A percentile compares a stretch with the other conserved stretches of the same genome.
phyloP scores from a whole-genome alignment of 768 basidiomycete genomes.

The Lentinula edodes region DNA sequence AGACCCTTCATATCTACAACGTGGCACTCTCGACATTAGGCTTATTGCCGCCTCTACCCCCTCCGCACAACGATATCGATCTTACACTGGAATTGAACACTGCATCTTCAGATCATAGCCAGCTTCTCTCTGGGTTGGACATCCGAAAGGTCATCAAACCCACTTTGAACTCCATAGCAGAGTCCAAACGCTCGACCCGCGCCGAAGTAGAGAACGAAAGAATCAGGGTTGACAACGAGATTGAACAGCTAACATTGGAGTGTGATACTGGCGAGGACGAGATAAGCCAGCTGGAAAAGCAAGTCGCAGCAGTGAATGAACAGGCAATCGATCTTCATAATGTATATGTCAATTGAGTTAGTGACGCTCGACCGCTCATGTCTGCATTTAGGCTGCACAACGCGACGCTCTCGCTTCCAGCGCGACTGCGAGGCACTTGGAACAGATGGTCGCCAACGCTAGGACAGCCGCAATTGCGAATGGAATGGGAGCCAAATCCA shows the following conservation, averaged over 20 bases:
- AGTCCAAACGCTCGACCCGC: slow-evolving; percentile 64
- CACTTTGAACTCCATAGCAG: slow-evolving; percentile 65
- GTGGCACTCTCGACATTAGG: slow-evolving; percentile 69
- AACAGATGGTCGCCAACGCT: slow-evolving; percentile 69
- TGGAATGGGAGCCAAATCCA: slow-evolving; percentile 78
- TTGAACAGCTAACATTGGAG: slow-evolving; percentile 69
- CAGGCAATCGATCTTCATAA: slow-evolving; percentile 81
- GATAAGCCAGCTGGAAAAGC: slow-evolving; percentile 66
- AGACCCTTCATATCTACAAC: slow-evolving; percentile 75
- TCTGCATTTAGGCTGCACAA: slow-evolving; percentile 57
- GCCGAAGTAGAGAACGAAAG: slow-evolving; percentile 70
- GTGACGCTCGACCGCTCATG: neutral
- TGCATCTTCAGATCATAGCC: slow-evolving; percentile 63
- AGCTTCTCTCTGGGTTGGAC: slow-evolving; percentile 64
- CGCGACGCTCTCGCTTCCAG: slow-evolving; percentile 66
- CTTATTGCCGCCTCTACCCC: slow-evolving; percentile 67
- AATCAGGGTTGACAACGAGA: slow-evolving; percentile 77
- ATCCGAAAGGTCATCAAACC: slow-evolving; percentile 73
- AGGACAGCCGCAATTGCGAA: slow-evolving; percentile 71
- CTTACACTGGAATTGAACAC: slow-evolving; percentile 80
- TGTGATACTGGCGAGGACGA: slow-evolving; percentile 84
- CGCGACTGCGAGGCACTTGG: slow-evolving; percentile 59
- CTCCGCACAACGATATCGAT: slow-evolving; percentile 67
- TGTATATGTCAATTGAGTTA: slow-evolving; percentile 33
- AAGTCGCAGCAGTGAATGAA: slow-evolving; percentile 61